Base-by-base conservation (phyloP, 495 filamentous ascomycete genomes). In the Hypoxylon intermedium region DNA sequence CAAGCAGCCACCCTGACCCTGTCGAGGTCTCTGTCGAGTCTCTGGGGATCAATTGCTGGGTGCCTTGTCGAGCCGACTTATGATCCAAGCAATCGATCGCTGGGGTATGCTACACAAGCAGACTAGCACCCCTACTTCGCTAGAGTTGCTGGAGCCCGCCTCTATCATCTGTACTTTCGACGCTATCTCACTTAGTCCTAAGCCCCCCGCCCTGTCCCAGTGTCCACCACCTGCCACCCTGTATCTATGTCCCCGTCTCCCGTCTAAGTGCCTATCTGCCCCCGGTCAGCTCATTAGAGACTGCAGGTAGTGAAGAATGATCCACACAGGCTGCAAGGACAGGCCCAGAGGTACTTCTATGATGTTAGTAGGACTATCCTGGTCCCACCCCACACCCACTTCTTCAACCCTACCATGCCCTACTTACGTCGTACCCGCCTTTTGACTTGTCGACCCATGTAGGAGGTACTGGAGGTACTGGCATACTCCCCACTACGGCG, bases 61-160 rank as follows among this genome's bases (percentile, higher is more conserved):
- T 52, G 51, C 46, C 51, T 60, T 49, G 55, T 60, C 51, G 62
- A 65, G 56, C 45, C 62, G 51, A 65, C 47, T n/a, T 51, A 56
- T 65, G 51, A 60, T 65, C n/a, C 62, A 60, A 60, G 62, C 41
- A 60, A 54, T 47, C 56, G 56, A 65, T 65, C 62, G 56, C 62
- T 52, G 56, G 62, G 62, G 61, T 65, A 60, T 54, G 54, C 38
- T 15, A 51, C 45, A 51, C 9, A 34, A 4, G 5, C 31, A n/a
- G n/a, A n/a, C n/a, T n/a, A n/a, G n/a, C 31, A 4, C 34, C 51
- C 51, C 46, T 54, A 48, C 48, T 40, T 23, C 36, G 34, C 13
- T 18, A 37, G 38, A 43, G 37, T 52, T 26, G 40, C 45, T 59
- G 41, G 30, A 60, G 48, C 56, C 56, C 52, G 50, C 50, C 7